A percentile compares a stretch with the other conserved stretches of the same genome.
phyloP scores from a whole-genome alignment of 208 protist genomes.

The Trichomonas vaginalis region DNA sequence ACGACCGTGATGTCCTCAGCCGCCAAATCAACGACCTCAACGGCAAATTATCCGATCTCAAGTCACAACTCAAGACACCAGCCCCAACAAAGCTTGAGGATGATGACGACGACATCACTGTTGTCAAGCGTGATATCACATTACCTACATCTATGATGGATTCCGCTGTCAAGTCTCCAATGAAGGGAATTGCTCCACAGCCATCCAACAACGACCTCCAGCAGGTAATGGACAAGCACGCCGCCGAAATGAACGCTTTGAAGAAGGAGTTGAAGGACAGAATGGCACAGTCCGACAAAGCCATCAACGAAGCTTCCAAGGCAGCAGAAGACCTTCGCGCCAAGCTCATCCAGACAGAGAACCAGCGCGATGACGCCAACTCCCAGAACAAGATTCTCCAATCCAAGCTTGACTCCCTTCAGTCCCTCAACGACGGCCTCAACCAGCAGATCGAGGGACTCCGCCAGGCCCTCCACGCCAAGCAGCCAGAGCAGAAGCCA shows the following conservation, averaged over 20 bases:
- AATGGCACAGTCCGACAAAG: not conserved
- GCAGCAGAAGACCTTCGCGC: not conserved
- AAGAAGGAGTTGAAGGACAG: not conserved
- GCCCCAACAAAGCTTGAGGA: not conserved
- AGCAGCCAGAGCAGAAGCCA: not conserved
- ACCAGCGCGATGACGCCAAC: not conserved
- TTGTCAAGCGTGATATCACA: not conserved
- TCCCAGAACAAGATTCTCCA: not conserved
- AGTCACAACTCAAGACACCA: not conserved
- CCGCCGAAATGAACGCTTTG: not conserved
- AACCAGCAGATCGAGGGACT: not conserved
- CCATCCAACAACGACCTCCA: not conserved
- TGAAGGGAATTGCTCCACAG: not conserved
- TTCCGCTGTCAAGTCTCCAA: not conserved
- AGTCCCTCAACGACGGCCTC: not conserved
- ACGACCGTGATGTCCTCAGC: not conserved
- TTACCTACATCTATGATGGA: not conserved
- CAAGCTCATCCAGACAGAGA: not conserved
- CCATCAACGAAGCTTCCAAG: not conserved
- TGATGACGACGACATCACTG: not conserved
- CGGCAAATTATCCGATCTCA: not conserved
- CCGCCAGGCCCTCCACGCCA: not conserved
- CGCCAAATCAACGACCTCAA: not conserved
- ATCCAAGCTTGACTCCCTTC: not conserved
- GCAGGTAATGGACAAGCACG: not conserved